A percentile compares a stretch with the other conserved stretches of the same genome.
These are phyloP conservation scores for Geosmithia flava DNA, from an alignment of 2,329 filamentous ascomycete species.

Conservation along the genomic window DNA sequence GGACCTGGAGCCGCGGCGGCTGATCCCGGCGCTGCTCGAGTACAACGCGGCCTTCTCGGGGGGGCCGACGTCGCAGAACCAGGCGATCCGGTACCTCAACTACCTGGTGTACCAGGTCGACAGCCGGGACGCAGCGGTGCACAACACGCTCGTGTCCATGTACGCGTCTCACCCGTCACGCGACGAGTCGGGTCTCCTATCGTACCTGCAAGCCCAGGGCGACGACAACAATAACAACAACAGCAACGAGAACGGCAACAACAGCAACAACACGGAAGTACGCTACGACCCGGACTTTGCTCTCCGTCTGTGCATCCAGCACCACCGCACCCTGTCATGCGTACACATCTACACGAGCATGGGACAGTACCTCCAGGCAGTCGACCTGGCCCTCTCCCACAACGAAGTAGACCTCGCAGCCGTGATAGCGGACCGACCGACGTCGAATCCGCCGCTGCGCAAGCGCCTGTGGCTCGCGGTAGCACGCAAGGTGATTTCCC, in stretches of 20 bases:
- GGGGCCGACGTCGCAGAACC: slow-evolving; percentile 57
- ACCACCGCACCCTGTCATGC: slow-evolving; percentile 84
- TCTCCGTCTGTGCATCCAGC: slow-evolving; percentile 85
- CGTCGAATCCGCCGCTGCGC: slow-evolving; percentile 64
- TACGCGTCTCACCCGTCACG: slow-evolving; percentile 77
- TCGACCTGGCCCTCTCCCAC: slow-evolving; percentile 83
- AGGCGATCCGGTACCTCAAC: slow-evolving; percentile 86
- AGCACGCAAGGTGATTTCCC: slow-evolving; percentile 83
- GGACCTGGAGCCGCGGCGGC: slow-evolving; percentile 70
- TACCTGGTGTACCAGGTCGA: slow-evolving; percentile 83
- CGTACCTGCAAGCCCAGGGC: slow-evolving; percentile 84
- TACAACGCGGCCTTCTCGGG: slow-evolving; percentile 74
- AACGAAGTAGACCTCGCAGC: slow-evolving; percentile 82
- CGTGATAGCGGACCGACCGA: slow-evolving; percentile 75
- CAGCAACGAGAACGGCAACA: neutral
- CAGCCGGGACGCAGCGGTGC: slow-evolving; percentile 73
- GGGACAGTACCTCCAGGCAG: slow-evolving; percentile 86
- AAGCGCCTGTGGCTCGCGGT: slow-evolving; percentile 96
- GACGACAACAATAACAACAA: slow-evolving; percentile 44
- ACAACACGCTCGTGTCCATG: slow-evolving; percentile 94
- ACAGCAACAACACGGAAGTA: neutral
- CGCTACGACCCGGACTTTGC: slow-evolving; percentile 94
- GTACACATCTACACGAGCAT: slow-evolving; percentile 97
- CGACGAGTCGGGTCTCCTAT: slow-evolving; percentile 74
- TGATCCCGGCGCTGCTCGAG: slow-evolving; percentile 87